These are phyloP conservation scores for Wickerhamomyces subpelliculosus DNA, from an alignment of 805 yeast genomes.

Conservation along the genomic window DNA sequence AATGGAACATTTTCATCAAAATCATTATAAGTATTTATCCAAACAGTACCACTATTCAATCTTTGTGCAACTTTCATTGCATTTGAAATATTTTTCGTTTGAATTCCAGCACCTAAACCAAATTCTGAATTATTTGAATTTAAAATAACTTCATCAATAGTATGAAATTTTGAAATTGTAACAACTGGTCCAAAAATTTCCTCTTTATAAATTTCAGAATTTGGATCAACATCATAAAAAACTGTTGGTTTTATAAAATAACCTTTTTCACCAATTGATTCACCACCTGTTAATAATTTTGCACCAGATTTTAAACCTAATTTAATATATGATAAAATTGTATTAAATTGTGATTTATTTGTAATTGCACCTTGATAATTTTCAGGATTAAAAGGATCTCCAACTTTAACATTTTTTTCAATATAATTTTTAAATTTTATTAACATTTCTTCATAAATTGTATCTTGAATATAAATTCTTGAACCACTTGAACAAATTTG, in stretches of 20 bases:
- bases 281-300: conserved; percentile 65
- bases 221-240: conserved; percentile 59
- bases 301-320: conserved; percentile 66
- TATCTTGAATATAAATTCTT: conserved; percentile 69
- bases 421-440: conserved; percentile 51
- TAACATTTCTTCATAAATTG: conserved; percentile 56
- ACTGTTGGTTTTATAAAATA: conserved; percentile 69
- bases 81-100: conserved; percentile 54
- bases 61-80: conserved; percentile 58
- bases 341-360: conserved; percentile 60
- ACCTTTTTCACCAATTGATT: conserved; percentile 56
- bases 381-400: conserved; percentile 65
- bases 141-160: conserved; percentile 58
- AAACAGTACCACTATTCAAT: conserved; percentile 69
- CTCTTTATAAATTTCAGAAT: conserved; percentile 58
- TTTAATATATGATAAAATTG: conserved; percentile 60
- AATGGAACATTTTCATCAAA: conserved; percentile 72
- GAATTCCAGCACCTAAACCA: conserved; percentile 80
- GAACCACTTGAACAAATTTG: conserved; percentile 83
- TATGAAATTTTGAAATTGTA: conserved; percentile 58
- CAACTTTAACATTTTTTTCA: conserved; percentile 53
- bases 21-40: conserved; percentile 78
- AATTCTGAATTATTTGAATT: conserved; percentile 66
- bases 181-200: conserved; percentile 82
- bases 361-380: conserved; percentile 77